Percentiles rank a stretch among this genome's conserved stretches.
These are phyloP conservation scores for Dipteronia dyeriana DNA, from an alignment of 345 rosid species.

Conservation along the genomic window DNA sequence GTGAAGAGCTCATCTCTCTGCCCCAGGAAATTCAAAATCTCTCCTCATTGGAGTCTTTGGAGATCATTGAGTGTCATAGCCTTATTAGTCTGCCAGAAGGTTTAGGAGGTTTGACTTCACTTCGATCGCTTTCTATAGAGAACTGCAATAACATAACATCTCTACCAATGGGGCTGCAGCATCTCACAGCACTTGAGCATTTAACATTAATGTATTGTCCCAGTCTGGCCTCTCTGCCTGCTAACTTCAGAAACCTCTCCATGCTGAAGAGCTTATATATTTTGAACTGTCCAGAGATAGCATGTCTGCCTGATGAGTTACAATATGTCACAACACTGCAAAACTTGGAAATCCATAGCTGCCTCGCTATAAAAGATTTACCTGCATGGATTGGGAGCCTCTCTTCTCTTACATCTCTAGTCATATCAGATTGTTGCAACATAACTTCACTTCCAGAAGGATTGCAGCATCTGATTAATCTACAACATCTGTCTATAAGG, in stretches of 20 bases:
- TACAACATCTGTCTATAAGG: conserved; percentile 20
- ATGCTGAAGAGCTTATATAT: conserved; percentile 21
- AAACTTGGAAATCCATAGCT: conserved; percentile 17
- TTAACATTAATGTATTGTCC: conserved; percentile 30
- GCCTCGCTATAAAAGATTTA: conserved; percentile 8
- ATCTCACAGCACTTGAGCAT: conserved; percentile 20
- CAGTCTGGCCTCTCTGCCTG: conserved; percentile 16
- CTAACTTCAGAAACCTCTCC: conserved; percentile 8
- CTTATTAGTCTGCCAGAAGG: conserved; percentile 12
- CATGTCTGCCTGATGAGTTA: conserved; percentile 16
- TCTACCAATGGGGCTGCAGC: conserved; percentile 15
- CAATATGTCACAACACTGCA: conserved; percentile 12
- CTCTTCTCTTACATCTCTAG: conserved; percentile 16
- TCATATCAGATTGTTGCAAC: conserved; percentile 19
- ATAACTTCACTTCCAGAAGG: conserved; percentile 26
- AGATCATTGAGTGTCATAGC: conserved; percentile 22
- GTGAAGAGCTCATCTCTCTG: conserved; percentile 17
- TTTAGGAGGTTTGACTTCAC: conserved; percentile 15
- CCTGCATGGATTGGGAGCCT: conserved; percentile 15
- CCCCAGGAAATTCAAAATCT: conserved; percentile 20
- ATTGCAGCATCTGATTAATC: neutral
- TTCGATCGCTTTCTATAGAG: conserved; percentile 20
- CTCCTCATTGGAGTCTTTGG: conserved; percentile 22
- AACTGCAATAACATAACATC: conserved; percentile 22
- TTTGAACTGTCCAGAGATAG: conserved; percentile 21